Evolutionary conservation across 1,139 yeast genomes (phyloP).

Genomic region (Debaryomyces subglobosus): DNA sequence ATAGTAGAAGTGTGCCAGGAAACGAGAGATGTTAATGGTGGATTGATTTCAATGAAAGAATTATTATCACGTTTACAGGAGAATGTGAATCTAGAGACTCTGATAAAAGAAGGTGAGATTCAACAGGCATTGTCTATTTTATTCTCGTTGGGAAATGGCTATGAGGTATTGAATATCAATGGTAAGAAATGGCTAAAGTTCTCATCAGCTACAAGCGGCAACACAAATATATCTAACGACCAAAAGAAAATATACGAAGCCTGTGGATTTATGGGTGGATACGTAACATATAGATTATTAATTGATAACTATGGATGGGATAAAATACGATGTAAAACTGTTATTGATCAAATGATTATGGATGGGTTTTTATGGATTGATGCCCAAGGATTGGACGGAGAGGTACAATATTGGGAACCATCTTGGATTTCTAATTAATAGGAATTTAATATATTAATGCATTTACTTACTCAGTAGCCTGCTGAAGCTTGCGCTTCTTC

Average conservation of each 20-base stretch:
- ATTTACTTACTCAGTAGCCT: not conserved
- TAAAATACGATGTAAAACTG: constrained; percentile 58
- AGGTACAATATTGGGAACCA: constrained; percentile 66
- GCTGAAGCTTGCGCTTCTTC: constrained; percentile 29
- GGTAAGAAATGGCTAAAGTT: constrained; percentile 46
- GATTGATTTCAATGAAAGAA: constrained; percentile 69
- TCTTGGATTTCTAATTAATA: constrained; percentile 38
- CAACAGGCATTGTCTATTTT: constrained; percentile 23
- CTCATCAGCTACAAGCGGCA: constrained; percentile 32
- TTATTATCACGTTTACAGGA: constrained; percentile 37
- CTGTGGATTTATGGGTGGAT: constrained; percentile 68
- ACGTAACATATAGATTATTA: constrained; percentile 63
- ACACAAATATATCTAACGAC: constrained; percentile 49
- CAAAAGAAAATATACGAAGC: constrained; percentile 72
- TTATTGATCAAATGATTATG: constrained; percentile 77
- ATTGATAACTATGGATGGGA: constrained; percentile 79
- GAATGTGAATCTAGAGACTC: constrained; percentile 22
- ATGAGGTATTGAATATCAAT: constrained; percentile 35
- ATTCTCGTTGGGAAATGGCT: constrained; percentile 39
- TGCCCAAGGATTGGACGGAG: constrained; percentile 49
- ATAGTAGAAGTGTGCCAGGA: constrained; percentile 75
- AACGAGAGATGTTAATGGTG: constrained; percentile 77
- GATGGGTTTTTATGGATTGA: constrained; percentile 88
- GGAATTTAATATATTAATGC: not conserved
- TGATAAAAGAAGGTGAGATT: constrained; percentile 23